Evolutionary conservation across 2,329 filamentous ascomycete species (phyloP).

Genomic region (Tolypocladium inflatum): DNA sequence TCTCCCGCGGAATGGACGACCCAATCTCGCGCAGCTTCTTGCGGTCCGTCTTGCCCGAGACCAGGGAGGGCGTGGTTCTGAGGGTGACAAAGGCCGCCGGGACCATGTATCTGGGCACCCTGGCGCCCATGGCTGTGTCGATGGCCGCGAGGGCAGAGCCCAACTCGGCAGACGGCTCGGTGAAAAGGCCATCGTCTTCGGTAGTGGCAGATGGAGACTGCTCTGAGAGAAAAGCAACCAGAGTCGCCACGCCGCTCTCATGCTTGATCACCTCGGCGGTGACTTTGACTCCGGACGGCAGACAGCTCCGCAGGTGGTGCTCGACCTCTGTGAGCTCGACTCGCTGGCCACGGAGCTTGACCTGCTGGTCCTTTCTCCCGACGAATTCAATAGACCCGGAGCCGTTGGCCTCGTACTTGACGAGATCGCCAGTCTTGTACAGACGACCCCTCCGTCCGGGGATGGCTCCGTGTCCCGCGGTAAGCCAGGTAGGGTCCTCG

Average conservation of each 20-base stretch:
- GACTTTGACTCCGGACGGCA: conserved; percentile 32
- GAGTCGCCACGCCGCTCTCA: conserved; percentile 30
- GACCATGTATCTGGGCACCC: conserved; percentile 36
- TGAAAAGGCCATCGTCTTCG: conserved; percentile 10
- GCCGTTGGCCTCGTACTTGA: conserved; percentile 41
- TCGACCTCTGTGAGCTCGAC: conserved; percentile 51
- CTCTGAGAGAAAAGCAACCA: conserved; percentile 35
- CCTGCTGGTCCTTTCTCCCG: conserved; percentile 57
- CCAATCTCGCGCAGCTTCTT: conserved; percentile 38
- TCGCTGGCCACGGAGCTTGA: conserved; percentile 57
- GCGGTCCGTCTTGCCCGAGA: conserved; percentile 40
- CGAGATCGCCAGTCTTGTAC: conserved; percentile 53
- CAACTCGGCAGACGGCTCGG: conserved; percentile 22
- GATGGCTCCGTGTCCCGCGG: conserved; percentile 22
- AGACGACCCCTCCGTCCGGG: conserved; percentile 33
- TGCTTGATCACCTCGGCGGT: conserved; percentile 39
- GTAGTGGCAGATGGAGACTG: conserved; percentile 4
- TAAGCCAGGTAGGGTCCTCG: conserved; percentile 42
- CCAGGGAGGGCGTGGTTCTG: conserved; percentile 32
- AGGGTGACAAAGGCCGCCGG: conserved; percentile 37
- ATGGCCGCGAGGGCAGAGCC: conserved; percentile 18
- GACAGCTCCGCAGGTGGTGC: conserved; percentile 34
- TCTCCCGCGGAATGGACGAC: conserved; percentile 27
- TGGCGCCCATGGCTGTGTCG: conserved; percentile 20
- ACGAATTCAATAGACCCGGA: conserved; percentile 46